A percentile compares a stretch with the other conserved stretches of the same genome.
These are phyloP conservation scores for Crucibulum parvulum DNA, from an alignment of 1,284 basidiomycete species.

Conservation along the genomic window DNA sequence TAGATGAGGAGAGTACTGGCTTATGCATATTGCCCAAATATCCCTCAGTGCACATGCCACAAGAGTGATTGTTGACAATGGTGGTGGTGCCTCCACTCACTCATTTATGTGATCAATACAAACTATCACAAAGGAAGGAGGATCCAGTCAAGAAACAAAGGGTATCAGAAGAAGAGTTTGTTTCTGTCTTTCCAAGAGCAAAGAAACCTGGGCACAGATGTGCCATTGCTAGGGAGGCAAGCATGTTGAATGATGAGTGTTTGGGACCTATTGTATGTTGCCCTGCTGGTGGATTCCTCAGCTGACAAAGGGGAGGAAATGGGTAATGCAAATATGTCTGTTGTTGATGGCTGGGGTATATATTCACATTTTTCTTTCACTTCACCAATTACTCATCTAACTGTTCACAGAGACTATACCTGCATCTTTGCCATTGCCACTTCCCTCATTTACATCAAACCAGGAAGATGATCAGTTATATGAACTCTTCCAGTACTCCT, in stretches of 20 bases:
- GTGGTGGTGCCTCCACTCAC: no score
- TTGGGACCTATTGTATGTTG: slow-evolving; percentile 31
- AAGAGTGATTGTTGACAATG: no score
- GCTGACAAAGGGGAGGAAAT: slow-evolving; percentile 49
- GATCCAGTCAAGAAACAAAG: slow-evolving; percentile 7
- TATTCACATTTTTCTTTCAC: slow-evolving; percentile 8
- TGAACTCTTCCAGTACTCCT: slow-evolving; percentile 22
- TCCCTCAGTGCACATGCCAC: no score
- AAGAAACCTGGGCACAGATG: slow-evolving; percentile 20
- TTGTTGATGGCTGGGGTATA: slow-evolving; percentile 67
- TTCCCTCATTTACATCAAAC: slow-evolving; percentile 33
- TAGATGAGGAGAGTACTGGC: no score
- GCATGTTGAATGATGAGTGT: slow-evolving; percentile 22
- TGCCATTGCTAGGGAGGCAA: neutral
- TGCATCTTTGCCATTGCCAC: slow-evolving; percentile 39
- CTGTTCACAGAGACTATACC: slow-evolving; percentile 10
- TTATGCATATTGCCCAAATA: no score
- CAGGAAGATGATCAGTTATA: slow-evolving; percentile 29
- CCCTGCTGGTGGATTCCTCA: slow-evolving; percentile 26
- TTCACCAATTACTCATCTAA: no score
- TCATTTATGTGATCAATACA: no score
- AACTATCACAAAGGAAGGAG: neutral
- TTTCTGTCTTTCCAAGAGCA: slow-evolving; percentile 52
- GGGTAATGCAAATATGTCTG: slow-evolving; percentile 52
- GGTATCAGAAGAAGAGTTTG: slow-evolving; percentile 30